A percentile compares a stretch with the other conserved stretches of the same genome.
Evolutionary conservation across 257 asterid genomes (phyloP).

Genomic region (Catharanthus roseus): DNA sequence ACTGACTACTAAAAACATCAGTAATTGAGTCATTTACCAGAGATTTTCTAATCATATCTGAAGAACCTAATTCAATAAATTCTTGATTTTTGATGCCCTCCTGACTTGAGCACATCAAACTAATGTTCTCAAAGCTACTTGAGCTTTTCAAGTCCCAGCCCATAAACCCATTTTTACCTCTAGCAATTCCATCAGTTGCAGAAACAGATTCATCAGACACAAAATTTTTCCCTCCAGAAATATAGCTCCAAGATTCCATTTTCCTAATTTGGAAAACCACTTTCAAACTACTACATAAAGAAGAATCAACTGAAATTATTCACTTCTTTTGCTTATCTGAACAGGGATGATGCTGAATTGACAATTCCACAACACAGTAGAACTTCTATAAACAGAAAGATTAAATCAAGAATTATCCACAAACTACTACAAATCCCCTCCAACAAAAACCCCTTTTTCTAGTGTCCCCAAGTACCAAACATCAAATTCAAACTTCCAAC

Average conservation of each 20-base stretch:
- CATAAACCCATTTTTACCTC: constrained; percentile 19
- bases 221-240: constrained; percentile 25
- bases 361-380: neutral
- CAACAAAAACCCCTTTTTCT: constrained; percentile 1
- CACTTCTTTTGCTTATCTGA: neutral
- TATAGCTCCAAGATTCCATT: constrained; percentile 37
- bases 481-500: neutral
- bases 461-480: neutral
- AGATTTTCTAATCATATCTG: constrained; percentile 19
- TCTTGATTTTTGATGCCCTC: constrained; percentile 18
- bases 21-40: constrained; percentile 21
- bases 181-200: constrained; percentile 20
- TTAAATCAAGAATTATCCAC: neutral
- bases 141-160: constrained; percentile 28
- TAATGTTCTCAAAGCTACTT: constrained; percentile 17
- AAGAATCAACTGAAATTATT: neutral
- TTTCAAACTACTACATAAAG: neutral
- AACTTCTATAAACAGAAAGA: neutral
- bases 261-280: neutral
- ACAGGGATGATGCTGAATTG: neutral
- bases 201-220: constrained; percentile 26
- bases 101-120: constrained; percentile 20
- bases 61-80: constrained; percentile 23
- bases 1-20: constrained; percentile 19
- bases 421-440: neutral